Conservation (phyloP, 1,284 basidiomycete species). For the Rhizopogon parksii region DNA sequence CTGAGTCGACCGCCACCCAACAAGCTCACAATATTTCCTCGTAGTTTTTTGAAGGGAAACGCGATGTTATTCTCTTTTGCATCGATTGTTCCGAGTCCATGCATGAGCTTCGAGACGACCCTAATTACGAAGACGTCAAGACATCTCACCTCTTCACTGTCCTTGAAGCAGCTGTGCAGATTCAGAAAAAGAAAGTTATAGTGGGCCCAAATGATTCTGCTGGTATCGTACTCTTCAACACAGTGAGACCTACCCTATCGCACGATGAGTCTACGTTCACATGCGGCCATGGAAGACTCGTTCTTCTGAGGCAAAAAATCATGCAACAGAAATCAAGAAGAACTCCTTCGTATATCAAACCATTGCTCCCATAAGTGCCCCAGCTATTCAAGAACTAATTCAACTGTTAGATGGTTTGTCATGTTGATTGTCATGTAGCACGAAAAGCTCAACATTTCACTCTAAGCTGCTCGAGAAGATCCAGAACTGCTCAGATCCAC, state of each 20-base stretch:
- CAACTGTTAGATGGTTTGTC: conserved; percentile 63
- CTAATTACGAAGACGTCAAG: conserved; percentile 51
- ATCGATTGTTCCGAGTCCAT: conserved; percentile 91
- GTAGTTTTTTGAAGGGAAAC: conserved; percentile 66
- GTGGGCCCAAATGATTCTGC: conserved; percentile 83
- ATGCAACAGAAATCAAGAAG: conserved; percentile 67
- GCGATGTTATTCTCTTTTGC: conserved; percentile 85
- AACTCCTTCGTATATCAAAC: conserved; percentile 72
- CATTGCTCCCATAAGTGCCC: conserved; percentile 72
- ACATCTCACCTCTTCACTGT: conserved; percentile 64
- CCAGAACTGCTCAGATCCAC: conserved; percentile 45
- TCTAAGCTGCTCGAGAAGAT: conserved; percentile 51
- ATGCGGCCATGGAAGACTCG: conserved; percentile 32
- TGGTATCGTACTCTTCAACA: conserved; percentile 89
- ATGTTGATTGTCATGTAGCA: not conserved
- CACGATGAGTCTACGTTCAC: conserved; percentile 17
- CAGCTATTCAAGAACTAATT: conserved; percentile 70
- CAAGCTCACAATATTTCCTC: conserved; percentile 9
- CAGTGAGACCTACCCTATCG: conserved; percentile 46
- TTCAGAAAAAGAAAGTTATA: conserved; percentile 86
- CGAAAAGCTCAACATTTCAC: conserved; percentile 7
- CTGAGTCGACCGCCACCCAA: not conserved
- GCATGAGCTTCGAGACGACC: conserved; percentile 65
- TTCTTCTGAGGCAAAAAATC: conserved; percentile 41
- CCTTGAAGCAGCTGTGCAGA: conserved; percentile 75